Evolutionary conservation across 345 rosid genomes (phyloP).

Genomic region (Orychophragmus violaceus): DNA sequence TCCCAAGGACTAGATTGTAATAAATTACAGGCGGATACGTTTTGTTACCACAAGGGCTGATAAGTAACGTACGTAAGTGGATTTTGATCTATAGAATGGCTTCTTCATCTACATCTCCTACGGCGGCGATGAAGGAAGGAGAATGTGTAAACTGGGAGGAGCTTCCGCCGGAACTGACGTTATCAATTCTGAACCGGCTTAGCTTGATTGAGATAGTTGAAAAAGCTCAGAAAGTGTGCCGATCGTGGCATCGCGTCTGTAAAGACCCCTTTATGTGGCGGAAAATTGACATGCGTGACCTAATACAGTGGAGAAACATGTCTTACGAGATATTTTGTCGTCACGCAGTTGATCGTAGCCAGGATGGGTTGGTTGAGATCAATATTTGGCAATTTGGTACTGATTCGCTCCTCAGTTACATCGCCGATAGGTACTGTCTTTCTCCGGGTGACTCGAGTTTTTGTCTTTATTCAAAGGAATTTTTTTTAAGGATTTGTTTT

Average conservation of each 20-base stretch:
- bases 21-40: no score
- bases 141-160: neutral
- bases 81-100: neutral
- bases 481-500: no score
- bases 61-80: no score
- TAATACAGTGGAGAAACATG: neutral
- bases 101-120: neutral
- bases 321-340: conserved; percentile 27
- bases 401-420: conserved; percentile 43
- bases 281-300: neutral
- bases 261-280: neutral
- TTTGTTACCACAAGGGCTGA: no score
- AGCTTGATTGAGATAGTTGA: conserved; percentile 38
- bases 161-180: neutral
- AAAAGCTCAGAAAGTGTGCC: conserved; percentile 47
- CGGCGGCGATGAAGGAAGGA: neutral
- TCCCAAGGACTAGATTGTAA: no score
- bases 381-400: conserved; percentile 34
- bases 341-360: conserved; percentile 50
- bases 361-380: conserved; percentile 39
- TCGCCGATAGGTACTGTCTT: conserved; percentile 36
- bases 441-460: no score
- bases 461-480: no score
- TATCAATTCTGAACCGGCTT: conserved; percentile 37
- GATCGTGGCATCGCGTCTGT: conserved; percentile 1